Evolutionary conservation across 2,329 filamentous ascomycete genomes (phyloP).

Genomic region (Cercospora berteroae): DNA sequence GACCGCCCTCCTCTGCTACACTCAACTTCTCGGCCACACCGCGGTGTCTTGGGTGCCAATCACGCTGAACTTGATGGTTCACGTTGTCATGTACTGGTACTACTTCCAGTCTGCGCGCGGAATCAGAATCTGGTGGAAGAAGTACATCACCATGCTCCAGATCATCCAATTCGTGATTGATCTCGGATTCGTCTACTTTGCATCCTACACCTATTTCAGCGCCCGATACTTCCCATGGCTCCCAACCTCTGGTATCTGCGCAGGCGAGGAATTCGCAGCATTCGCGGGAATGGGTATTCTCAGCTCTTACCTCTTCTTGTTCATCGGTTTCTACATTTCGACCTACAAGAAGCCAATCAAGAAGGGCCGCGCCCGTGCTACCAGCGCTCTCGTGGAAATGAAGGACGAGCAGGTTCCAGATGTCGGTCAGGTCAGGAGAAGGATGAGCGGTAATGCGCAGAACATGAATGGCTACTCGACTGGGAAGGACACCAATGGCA

Average conservation of each 20-base stretch:
- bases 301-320: conserved; percentile 92
- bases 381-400: conserved; percentile 82
- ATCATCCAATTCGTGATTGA: conserved; percentile 97
- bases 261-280: conserved; percentile 94
- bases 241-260: conserved; percentile 81
- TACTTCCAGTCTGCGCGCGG: conserved; percentile 99
- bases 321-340: conserved; percentile 98
- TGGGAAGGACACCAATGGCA: conserved; percentile 41
- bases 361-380: conserved; percentile 72
- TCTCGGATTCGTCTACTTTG: conserved; percentile 97
- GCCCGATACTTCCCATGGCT: conserved; percentile 83
- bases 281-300: conserved; percentile 89
- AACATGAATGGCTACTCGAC: conserved; percentile 35
- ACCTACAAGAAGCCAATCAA: conserved; percentile 86
- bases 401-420: conserved; percentile 66
- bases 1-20: conserved; percentile 96
- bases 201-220: conserved; percentile 97
- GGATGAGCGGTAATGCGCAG: conserved; percentile 46
- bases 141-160: conserved; percentile 97
- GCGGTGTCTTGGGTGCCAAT: conserved; percentile 95
- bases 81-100: conserved; percentile 99
- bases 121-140: conserved; percentile 98
- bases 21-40: conserved; percentile 88
- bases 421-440: conserved; percentile 52
- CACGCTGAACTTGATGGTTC: conserved; percentile 85